Evolutionary conservation across 768 basidiomycete species (phyloP), one percentile per base, ranked within the genome.

Genomic region (Gyrodon lividus): DNA sequence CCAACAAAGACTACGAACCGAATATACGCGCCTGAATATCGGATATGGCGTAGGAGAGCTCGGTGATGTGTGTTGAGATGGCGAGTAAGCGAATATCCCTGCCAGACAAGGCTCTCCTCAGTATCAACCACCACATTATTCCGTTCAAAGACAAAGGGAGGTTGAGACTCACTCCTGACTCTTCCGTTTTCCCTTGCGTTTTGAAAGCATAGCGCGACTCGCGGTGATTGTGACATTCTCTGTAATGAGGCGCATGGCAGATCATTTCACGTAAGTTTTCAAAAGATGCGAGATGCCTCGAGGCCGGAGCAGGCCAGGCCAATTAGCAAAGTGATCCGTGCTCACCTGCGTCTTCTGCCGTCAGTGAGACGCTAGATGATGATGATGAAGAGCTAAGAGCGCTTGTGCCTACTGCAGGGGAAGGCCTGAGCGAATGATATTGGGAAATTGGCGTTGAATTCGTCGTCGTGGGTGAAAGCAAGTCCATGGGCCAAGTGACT

Each of bases 11-110:
- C 5, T 19, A 63, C 67, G 50, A 66, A 91, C 90, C 91, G 61
- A 93, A 93, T 67, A 93, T 92, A 61, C 91, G 86, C 44, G 91
- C 90, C 70, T 93, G 89, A 28, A 93, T 89, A 69, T 93, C 91
- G 16, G 89, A 92, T 53, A 93, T 86, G 57, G 82, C 81, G 64
- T 90, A 93, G 5, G 87, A 89, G 39, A 92, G 78, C 65, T 93
- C 91, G 12, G 91, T 92, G 61, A 93, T 89, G 64, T 87, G 88
- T 0, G 89, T 88, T 28, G 89, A 90, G 60, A 90, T 74, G 34
- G 89, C 88, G 35, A 92, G 72, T 41, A 90, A 65, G 48, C 81
- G 86, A 39, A 93, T 74, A 65, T 92, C 87, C 49, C 88, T 92
- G 70, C 45, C 48, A 41, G 51, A 65, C 46, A 66, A 45, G 6